Percentiles rank a stretch among this genome's conserved stretches.
Evolutionary conservation across 768 basidiomycete species (phyloP).

Genomic region (Astraeus odoratus): DNA sequence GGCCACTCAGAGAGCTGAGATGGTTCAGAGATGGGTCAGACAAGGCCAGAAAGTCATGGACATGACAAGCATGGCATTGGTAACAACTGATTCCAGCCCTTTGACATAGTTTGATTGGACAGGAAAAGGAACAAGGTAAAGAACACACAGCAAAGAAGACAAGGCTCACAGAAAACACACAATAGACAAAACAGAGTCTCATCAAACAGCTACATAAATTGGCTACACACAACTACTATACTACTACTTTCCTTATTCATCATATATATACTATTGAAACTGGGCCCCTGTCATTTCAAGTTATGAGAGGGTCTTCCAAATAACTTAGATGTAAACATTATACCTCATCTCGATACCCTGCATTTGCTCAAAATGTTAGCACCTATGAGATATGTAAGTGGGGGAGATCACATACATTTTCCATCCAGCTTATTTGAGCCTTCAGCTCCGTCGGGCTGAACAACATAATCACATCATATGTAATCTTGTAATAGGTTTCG

Average conservation of each 20-base stretch:
- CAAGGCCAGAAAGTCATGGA: no score
- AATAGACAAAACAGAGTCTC: no score
- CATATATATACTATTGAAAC: constrained; percentile 20
- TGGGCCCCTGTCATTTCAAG: constrained; percentile 12
- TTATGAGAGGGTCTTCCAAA: background rate
- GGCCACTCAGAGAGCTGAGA: no score
- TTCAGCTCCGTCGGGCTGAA: constrained; percentile 50
- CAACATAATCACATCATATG: constrained; percentile 34
- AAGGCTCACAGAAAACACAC: no score
- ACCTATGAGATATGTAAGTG: background rate
- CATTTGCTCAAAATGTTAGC: background rate
- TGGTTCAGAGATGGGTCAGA: no score
- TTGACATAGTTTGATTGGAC: no score
- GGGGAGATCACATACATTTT: constrained; percentile 33
- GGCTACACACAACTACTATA: background rate
- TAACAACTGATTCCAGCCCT: no score
- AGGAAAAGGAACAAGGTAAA: no score
- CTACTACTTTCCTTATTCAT: constrained; percentile 6
- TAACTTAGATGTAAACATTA: background rate
- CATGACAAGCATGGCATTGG: no score
- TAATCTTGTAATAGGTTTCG: constrained; percentile 16
- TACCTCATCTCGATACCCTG: constrained; percentile 35
- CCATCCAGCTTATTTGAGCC: constrained; percentile 45
- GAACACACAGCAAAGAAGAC: no score
- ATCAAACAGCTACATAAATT: no score